A percentile compares a stretch with the other conserved stretches of the same genome.
These are phyloP conservation scores for Forsythia suspensa DNA, from an alignment of 257 asterid species.

Conservation along the genomic window DNA sequence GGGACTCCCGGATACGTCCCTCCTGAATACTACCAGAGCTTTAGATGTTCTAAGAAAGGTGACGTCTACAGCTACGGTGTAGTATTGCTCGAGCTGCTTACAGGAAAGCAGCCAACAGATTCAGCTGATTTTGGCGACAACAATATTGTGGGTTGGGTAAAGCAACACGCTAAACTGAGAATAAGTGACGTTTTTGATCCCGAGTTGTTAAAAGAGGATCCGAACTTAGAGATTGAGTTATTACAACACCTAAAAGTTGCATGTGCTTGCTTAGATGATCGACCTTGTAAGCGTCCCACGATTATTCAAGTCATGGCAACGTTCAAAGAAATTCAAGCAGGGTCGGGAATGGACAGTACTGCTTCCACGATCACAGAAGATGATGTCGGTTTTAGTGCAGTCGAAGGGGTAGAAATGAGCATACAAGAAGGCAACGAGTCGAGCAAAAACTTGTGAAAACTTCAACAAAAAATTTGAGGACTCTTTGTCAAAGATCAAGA, in stretches of 20 bases:
- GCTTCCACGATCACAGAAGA: conserved; percentile 53
- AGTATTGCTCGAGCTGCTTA: conserved; percentile 82
- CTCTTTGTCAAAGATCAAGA: conserved; percentile 4
- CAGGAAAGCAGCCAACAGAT: conserved; percentile 83
- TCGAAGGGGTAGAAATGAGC: conserved; percentile 75
- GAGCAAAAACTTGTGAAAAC: conserved; percentile 60
- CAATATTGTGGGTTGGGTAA: conserved; percentile 95
- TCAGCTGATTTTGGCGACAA: conserved; percentile 91
- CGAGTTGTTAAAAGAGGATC: conserved; percentile 64
- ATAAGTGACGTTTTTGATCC: conserved; percentile 76
- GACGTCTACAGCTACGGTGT: conserved; percentile 96
- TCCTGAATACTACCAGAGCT: conserved; percentile 93
- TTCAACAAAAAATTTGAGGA: neutral
- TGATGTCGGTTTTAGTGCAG: conserved; percentile 39
- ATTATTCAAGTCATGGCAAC: conserved; percentile 82
- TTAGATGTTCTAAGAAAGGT: conserved; percentile 80
- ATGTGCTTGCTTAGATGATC: conserved; percentile 75
- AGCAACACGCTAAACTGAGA: conserved; percentile 58
- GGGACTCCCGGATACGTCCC: conserved; percentile 99
- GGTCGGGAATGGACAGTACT: conserved; percentile 56
- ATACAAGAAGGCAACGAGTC: conserved; percentile 79
- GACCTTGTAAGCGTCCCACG: conserved; percentile 80
- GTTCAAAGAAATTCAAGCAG: conserved; percentile 89
- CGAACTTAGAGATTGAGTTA: conserved; percentile 70
- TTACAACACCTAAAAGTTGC: conserved; percentile 76